phyloP scores from a whole-genome alignment of 2,329 filamentous ascomycete species.

The Cladosporium sp. region DNA sequence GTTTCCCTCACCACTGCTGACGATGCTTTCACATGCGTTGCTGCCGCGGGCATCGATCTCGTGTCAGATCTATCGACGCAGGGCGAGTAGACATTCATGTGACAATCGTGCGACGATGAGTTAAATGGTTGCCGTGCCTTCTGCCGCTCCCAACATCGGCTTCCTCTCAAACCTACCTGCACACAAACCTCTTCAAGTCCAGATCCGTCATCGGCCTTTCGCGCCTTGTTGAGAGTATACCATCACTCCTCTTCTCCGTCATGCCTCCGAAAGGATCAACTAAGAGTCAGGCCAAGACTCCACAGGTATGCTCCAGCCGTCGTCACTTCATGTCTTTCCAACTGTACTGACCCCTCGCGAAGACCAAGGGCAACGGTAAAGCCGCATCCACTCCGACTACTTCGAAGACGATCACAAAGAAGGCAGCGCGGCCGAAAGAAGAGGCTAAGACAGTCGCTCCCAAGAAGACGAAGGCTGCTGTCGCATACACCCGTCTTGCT shows the following conservation, averaged over 20 bases:
- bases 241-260: not conserved
- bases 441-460: not conserved
- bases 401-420: conserved; percentile 17
- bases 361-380: conserved; percentile 11
- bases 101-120: not conserved
- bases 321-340: not conserved
- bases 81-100: not conserved
- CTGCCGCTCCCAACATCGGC: not conserved
- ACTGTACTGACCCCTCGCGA: not conserved
- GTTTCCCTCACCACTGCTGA: not conserved
- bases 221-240: not conserved
- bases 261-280: conserved; percentile 24
- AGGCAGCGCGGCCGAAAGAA: conserved; percentile 12
- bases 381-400: conserved; percentile 6
- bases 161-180: not conserved
- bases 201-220: not conserved
- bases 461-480: conserved; percentile 18
- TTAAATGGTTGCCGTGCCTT: not conserved
- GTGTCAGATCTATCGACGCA: not conserved
- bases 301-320: not conserved
- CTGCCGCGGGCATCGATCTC: not conserved
- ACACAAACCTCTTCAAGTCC: no score
- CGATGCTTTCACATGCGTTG: not conserved
- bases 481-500: conserved; percentile 17
- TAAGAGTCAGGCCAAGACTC: conserved; percentile 13